These are phyloP conservation scores for Podaxis carcinomalis DNA, from an alignment of 768 basidiomycete genomes.

Conservation along the genomic window DNA sequence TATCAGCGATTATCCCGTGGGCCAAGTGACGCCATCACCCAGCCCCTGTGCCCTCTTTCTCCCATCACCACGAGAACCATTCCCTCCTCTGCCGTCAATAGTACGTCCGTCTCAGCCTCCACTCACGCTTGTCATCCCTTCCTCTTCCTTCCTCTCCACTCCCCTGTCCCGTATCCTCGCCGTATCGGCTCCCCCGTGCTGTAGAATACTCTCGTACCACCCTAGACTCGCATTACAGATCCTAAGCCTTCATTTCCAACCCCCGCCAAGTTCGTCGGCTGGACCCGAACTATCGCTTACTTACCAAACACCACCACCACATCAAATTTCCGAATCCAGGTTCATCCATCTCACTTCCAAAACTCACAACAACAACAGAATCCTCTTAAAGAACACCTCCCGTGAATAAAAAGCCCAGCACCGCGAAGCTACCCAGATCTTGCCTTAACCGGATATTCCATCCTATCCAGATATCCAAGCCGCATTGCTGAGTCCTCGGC, in stretches of 20 bases:
- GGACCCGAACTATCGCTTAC: not conserved
- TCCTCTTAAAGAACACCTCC: not conserved
- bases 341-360: not conserved
- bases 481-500: not conserved
- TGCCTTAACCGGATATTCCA: not conserved
- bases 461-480: not conserved
- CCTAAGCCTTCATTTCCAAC: not conserved
- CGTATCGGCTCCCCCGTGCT: not conserved
- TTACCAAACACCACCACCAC: constrained; percentile 3
- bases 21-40: constrained; percentile 12
- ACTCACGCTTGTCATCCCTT: constrained; percentile 11
- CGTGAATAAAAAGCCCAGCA: constrained; percentile 1
- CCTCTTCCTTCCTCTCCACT: not conserved
- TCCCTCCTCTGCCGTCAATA: constrained; percentile 11
- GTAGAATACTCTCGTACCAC: not conserved
- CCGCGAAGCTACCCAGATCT: not conserved
- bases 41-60: constrained; percentile 11
- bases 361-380: not conserved
- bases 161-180: not conserved
- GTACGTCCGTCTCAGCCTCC: constrained; percentile 3
- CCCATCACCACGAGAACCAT: constrained; percentile 13
- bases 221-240: not conserved
- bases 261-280: constrained; percentile 1
- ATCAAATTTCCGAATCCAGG: constrained; percentile 4
- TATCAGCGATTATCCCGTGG: constrained; percentile 13